Evolutionary conservation across 441 rosid species (phyloP).

Genomic region (Euphorbia schlechtendalii): DNA sequence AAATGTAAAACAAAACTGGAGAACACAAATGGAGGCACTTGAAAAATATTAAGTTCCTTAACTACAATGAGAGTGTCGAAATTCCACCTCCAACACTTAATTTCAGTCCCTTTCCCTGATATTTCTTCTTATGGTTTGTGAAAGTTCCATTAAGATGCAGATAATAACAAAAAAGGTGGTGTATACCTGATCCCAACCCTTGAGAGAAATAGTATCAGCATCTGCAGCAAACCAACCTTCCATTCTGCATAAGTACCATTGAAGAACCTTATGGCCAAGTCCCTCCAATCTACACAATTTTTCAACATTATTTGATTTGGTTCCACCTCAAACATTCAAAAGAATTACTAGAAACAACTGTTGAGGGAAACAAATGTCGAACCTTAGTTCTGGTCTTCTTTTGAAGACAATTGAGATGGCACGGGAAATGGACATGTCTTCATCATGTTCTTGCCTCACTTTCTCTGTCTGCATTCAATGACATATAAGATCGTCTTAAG

Average conservation of each 20-base stretch:
- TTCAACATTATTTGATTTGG: conserved; percentile 14
- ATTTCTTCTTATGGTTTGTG: too few relatives aligned
- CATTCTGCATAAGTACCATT: conserved; percentile 97
- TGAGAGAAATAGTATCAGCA: conserved; percentile 82
- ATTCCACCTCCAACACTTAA: too few relatives aligned
- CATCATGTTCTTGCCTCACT: conserved; percentile 54
- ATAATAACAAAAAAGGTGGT: too few relatives aligned
- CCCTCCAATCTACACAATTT: conserved; percentile 63
- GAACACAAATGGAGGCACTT: neutral
- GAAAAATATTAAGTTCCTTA: too few relatives aligned
- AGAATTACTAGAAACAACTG: conserved; percentile 1
- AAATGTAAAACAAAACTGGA: neutral
- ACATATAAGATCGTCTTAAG: conserved; percentile 12
- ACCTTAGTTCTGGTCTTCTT: conserved; percentile 81
- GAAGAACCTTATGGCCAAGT: conserved; percentile 75
- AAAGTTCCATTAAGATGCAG: too few relatives aligned
- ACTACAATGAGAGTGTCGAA: neutral
- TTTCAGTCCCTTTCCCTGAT: too few relatives aligned
- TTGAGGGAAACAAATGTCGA: too few relatives aligned
- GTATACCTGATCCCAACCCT: conserved; percentile 91
- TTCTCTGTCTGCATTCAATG: conserved; percentile 55
- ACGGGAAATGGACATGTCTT: conserved; percentile 70
- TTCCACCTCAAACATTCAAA: neutral
- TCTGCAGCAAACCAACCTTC: conserved; percentile 99
- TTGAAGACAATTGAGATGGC: conserved; percentile 73